These are phyloP conservation scores for Omphalea diandra DNA, from an alignment of 441 rosid species.

Conservation along the genomic window DNA sequence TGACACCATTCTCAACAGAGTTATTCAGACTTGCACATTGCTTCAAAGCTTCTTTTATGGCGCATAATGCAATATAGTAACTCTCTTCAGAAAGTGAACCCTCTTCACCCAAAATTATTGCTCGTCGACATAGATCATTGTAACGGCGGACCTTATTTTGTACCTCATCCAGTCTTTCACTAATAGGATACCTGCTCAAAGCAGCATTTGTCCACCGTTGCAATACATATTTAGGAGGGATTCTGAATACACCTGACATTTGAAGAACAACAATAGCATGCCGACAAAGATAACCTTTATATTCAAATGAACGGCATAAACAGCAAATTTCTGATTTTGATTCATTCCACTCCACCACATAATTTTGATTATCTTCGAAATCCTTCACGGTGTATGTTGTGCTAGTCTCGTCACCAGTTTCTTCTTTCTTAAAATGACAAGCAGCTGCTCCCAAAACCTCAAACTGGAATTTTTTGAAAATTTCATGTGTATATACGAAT, in stretches of 20 bases:
- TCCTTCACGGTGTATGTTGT: slow-evolving; percentile 60
- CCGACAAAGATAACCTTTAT: slow-evolving; percentile 83
- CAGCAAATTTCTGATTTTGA: slow-evolving; percentile 57
- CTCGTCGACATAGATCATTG: slow-evolving; percentile 82
- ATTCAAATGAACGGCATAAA: slow-evolving; percentile 77
- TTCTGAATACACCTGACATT: slow-evolving; percentile 85
- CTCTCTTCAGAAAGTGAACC: slow-evolving; percentile 89
- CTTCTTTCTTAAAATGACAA: slow-evolving; percentile 79
- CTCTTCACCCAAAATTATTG: slow-evolving; percentile 88
- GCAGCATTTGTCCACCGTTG: slow-evolving; percentile 93
- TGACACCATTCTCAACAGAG: slow-evolving; percentile 37
- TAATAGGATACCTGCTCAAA: slow-evolving; percentile 56
- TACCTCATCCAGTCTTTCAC: slow-evolving; percentile 62
- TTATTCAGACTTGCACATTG: slow-evolving; percentile 50
- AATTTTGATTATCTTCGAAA: slow-evolving; percentile 65
- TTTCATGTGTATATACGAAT: slow-evolving; percentile 64
- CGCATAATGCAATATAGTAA: slow-evolving; percentile 57
- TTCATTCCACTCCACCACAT: slow-evolving; percentile 72
- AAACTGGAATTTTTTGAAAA: slow-evolving; percentile 74
- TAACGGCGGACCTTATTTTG: slow-evolving; percentile 70
- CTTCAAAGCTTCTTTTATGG: slow-evolving; percentile 73
- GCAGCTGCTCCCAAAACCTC: slow-evolving; percentile 94
- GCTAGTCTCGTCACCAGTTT: slow-evolving; percentile 45
- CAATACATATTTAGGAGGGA: slow-evolving; percentile 72
- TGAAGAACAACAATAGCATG: slow-evolving; percentile 85